Percentiles rank a stretch among this genome's conserved stretches.
phyloP scores from a whole-genome alignment of 306 rosid species.

The Glycine latifolia region DNA sequence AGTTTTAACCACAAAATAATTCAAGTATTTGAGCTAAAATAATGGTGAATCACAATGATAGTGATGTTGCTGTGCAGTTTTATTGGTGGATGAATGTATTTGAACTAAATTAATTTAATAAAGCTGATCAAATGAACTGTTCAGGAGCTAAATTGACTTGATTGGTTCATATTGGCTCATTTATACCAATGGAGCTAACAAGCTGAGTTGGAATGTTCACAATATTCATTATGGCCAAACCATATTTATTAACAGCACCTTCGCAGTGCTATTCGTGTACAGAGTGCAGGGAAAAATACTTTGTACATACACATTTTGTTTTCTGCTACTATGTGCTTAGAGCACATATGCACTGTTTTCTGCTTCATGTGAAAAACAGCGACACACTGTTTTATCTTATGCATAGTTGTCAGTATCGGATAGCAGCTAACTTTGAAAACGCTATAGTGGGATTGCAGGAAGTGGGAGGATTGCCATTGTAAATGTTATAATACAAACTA shows the following conservation, averaged over 20 bases:
- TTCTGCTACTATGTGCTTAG: neutral
- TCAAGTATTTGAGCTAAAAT: neutral
- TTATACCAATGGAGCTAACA: neutral
- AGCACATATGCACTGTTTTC: neutral
- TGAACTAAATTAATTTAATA: no score
- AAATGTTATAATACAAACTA: neutral
- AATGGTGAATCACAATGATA: neutral
- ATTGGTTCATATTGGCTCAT: neutral
- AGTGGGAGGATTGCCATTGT: neutral
- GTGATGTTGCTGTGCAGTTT: neutral
- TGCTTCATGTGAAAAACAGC: no score
- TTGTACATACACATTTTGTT: neutral
- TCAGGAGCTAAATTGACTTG: neutral
- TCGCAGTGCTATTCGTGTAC: neutral
- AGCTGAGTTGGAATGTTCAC: neutral
- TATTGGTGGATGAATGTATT: neutral
- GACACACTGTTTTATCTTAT: no score
- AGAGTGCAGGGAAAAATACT: no score
- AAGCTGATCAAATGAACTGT: neutral
- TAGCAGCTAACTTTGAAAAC: neutral
- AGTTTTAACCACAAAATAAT: neutral
- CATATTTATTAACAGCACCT: neutral
- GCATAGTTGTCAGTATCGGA: neutral
- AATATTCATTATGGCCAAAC: neutral
- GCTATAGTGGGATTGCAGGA: neutral